These are phyloP conservation scores for Hyaloraphidium curvatum DNA, from an alignment of 192 early-diverging fungal species.

Conservation along the genomic window DNA sequence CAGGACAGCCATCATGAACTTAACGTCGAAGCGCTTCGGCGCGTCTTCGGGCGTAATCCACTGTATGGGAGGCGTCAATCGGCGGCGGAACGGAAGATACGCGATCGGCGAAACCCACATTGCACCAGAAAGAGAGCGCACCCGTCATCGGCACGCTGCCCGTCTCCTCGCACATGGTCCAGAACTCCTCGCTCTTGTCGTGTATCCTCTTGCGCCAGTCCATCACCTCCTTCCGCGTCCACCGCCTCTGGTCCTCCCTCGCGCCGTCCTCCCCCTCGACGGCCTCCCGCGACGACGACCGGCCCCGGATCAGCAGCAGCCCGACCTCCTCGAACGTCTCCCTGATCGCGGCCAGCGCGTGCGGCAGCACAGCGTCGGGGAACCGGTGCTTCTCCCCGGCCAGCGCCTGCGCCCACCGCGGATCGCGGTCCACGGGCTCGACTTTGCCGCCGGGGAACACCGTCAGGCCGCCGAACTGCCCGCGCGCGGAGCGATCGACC, in stretches of 20 bases:
- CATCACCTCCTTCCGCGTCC: neutral
- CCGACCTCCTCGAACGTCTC: neutral
- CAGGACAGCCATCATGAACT: neutral
- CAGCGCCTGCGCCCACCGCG: neutral
- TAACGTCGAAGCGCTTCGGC: neutral
- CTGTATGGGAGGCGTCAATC: too few relatives aligned
- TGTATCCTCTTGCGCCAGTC: neutral
- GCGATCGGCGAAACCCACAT: too few relatives aligned
- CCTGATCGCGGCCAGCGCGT: neutral
- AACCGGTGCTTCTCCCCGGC: neutral
- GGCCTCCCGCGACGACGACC: too few relatives aligned
- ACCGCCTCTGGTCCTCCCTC: neutral
- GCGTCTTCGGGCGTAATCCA: conserved; percentile 1
- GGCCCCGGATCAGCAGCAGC: neutral
- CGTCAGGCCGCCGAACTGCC: conserved; percentile 1
- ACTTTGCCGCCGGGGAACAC: neutral
- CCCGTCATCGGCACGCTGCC: neutral
- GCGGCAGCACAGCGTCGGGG: neutral
- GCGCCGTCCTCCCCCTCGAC: too few relatives aligned
- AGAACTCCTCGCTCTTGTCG: neutral
- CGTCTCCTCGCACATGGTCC: neutral
- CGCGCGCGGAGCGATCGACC: neutral
- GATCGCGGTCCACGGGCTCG: neutral
- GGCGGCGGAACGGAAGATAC: too few relatives aligned
- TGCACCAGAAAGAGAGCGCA: neutral